Percentiles rank a stretch among this genome's conserved stretches.
Conservation (phyloP, 169 alveolate species). For the Amoebophrya sp. region DNA sequence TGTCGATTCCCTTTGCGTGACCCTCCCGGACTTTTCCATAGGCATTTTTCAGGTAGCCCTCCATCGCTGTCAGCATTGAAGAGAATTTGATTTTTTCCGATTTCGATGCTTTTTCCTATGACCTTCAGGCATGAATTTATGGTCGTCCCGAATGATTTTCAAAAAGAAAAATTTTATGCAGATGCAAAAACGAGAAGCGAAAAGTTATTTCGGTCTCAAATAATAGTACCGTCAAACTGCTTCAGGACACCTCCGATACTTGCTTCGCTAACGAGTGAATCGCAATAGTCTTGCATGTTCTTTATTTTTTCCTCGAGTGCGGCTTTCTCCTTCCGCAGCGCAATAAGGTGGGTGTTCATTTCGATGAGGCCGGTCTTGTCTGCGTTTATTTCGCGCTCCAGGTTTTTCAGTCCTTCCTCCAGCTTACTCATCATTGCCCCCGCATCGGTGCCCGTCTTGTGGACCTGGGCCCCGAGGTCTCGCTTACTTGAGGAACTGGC, state of each 20-base stretch:
- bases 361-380: conserved; percentile 25
- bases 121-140: no score
- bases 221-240: conserved; percentile 20
- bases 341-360: not conserved
- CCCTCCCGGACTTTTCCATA: not conserved
- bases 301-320: not conserved
- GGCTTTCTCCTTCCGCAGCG: not conserved
- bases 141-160: no score
- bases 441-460: conserved; percentile 18
- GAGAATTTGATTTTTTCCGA: no score
- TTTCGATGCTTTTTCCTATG: no score
- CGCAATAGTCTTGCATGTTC: not conserved
- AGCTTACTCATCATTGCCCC: not conserved
- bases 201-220: no score
- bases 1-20: not conserved
- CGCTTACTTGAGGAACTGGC: not conserved
- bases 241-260: not conserved
- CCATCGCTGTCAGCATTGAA: no score
- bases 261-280: not conserved
- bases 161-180: no score
- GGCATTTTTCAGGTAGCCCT: not conserved
- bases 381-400: not conserved
- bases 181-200: no score
- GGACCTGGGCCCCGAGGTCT: conserved; percentile 4
- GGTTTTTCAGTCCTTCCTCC: not conserved